phyloP scores from a whole-genome alignment of 768 basidiomycete genomes.

The Leccinum uliginosum region DNA sequence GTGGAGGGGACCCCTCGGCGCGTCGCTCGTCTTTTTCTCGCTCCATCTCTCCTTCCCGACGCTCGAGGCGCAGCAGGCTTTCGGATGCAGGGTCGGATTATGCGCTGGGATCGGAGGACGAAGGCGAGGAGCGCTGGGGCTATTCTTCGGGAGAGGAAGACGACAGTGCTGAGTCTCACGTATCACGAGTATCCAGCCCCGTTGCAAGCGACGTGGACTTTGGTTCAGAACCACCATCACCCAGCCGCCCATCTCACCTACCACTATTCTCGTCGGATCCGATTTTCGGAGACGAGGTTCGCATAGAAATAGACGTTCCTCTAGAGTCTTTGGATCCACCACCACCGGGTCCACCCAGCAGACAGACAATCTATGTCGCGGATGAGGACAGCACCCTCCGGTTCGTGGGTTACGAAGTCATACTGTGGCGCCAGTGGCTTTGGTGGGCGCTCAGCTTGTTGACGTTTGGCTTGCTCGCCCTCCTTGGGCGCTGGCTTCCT shows the following conservation, averaged over 20 bases:
- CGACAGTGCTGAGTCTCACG: conserved; percentile 36
- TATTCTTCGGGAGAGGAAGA: conserved; percentile 85
- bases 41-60: conserved; percentile 45
- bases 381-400: conserved; percentile 90
- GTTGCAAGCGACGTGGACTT: conserved; percentile 61
- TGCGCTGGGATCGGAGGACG: conserved; percentile 50
- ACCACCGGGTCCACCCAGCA: conserved; percentile 75
- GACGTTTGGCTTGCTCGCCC: conserved; percentile 65
- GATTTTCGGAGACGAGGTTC: conserved; percentile 77
- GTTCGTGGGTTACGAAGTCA: conserved; percentile 79
- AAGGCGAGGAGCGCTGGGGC: conserved; percentile 80
- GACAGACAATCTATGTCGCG: conserved; percentile 79
- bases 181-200: conserved; percentile 18
- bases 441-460: conserved; percentile 72
- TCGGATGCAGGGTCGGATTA: conserved; percentile 60
- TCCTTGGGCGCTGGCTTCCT: conserved; percentile 94
- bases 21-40: conserved; percentile 56
- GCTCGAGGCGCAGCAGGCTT: conserved; percentile 45
- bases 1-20: conserved; percentile 36
- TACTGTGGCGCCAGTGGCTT: conserved; percentile 53
- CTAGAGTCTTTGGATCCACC: conserved; percentile 64
- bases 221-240: conserved; percentile 67
- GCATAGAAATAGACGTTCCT: conserved; percentile 74
- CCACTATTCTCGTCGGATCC: conserved; percentile 73
- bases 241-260: conserved; percentile 39